Evolutionary conservation across 495 filamentous ascomycete species (phyloP), one percentile per base, ranked within the genome.

Genomic region (Margaritispora aquatica): DNA sequence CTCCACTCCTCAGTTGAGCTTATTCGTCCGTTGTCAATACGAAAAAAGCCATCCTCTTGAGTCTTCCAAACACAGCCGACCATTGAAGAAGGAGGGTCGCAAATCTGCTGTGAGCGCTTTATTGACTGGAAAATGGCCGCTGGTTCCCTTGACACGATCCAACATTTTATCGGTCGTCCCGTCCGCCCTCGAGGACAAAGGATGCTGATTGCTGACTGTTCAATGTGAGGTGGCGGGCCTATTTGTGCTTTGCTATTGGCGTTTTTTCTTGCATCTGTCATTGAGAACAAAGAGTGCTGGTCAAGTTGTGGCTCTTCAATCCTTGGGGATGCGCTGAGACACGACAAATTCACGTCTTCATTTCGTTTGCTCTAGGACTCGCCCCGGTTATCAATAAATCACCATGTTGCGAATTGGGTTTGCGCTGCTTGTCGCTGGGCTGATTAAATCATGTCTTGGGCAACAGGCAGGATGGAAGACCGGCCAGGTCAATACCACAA

Each of bases 401-500:
- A 62, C 21, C 48, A 68, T 68, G 63, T 26, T 52, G 23, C 11
- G 13, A 27, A 26, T 44, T 21, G 10, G 19, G 7, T 55, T 58
- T 46, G 27, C 41, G 26, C 51, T 63, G 21, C 7, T 64, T 26
- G 51, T 53, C 27, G 24, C 31, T 17, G 48, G 51, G 53, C 49
- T 47, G 29, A 54, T 49, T 57, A 59, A 48, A 29, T 50, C 57
- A 4, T 47, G 50, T 27, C 56, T 56, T 54, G 66, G 57, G 54
- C 78, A 74, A 46, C 59, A 58, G 26, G 54, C 61, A 21, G 68
- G 66, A 68, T 80, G 80, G 79, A 0, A 31, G 23, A 1, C 57
- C 2, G 57, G 65, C 48, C 76, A 83, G 63, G 66, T 74, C 50
- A 82, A 79, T 65, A 70, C 77, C 13, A 81, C 78, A 10, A 76